A percentile compares a stretch with the other conserved stretches of the same genome.
Evolutionary conservation across 805 yeast genomes (phyloP).

Genomic region (Yamadazyma olivae): DNA sequence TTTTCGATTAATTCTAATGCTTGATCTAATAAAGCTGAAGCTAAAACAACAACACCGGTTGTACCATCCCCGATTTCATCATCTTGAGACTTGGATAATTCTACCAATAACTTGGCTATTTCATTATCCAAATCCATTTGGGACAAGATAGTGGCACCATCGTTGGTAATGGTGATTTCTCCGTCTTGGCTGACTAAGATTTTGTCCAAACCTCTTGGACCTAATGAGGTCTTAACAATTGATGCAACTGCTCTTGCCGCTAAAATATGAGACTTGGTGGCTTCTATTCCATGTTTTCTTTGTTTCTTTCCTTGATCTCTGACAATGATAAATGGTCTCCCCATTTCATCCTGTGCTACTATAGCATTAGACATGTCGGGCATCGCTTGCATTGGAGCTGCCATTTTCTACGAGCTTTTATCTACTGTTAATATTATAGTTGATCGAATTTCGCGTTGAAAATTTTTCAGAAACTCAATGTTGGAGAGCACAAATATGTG

Average conservation of each 20-base stretch:
- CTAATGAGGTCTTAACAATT: conserved; percentile 86
- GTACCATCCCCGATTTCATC: conserved; percentile 99
- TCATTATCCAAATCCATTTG: conserved; percentile 96
- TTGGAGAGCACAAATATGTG: too few species aligned
- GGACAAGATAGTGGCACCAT: conserved; percentile 94
- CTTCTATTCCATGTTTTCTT: conserved; percentile 50
- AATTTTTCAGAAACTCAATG: conserved; percentile 6
- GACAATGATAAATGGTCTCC: conserved; percentile 97
- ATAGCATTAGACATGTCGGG: conserved; percentile 98
- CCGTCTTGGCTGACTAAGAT: conserved; percentile 95
- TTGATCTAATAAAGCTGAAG: conserved; percentile 91
- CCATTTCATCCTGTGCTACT: conserved; percentile 99
- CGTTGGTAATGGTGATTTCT: conserved; percentile 96
- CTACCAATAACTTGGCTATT: conserved; percentile 92
- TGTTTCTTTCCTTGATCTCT: conserved; percentile 80
- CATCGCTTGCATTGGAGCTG: conserved; percentile 37
- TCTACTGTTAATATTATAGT: too few species aligned
- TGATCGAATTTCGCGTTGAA: conserved; percentile 9
- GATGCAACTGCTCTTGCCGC: conserved; percentile 96
- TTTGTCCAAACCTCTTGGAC: conserved; percentile 98
- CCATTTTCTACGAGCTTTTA: too few species aligned
- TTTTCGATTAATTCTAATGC: conserved; percentile 92
- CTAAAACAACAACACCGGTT: conserved; percentile 96
- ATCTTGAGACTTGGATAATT: conserved; percentile 91
- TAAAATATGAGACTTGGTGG: conserved; percentile 75